phyloP scores from a whole-genome alignment of 805 yeast species.

The Naumovozyma baii region DNA sequence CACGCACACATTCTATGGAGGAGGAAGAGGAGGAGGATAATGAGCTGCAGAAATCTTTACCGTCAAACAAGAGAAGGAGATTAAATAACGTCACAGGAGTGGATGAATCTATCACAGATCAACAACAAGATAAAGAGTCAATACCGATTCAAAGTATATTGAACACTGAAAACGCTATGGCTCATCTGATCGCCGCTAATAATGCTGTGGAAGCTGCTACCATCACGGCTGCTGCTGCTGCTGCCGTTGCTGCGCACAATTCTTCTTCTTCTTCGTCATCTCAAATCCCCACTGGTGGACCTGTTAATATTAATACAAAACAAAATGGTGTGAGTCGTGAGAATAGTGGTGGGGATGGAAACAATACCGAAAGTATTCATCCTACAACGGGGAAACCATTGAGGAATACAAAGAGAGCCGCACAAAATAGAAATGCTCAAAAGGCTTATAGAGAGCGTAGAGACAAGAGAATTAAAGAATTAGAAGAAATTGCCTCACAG shows the following conservation, averaged over 20 bases:
- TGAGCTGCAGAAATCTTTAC: too few species aligned
- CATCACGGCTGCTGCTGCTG: neutral
- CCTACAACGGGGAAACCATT: slow-evolving; percentile 16
- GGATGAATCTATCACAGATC: neutral
- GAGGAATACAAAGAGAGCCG: slow-evolving; percentile 67
- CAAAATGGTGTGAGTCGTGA: neutral
- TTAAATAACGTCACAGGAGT: neutral
- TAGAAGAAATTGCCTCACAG: slow-evolving; percentile 40
- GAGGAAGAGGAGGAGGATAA: too few species aligned
- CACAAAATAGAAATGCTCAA: slow-evolving; percentile 87
- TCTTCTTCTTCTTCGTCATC: too few species aligned
- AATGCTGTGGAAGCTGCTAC: neutral
- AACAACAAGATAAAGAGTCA: neutral
- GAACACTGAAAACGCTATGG: neutral
- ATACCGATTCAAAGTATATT: neutral
- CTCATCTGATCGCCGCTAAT: neutral
- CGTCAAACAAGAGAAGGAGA: too few species aligned
- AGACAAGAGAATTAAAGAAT: slow-evolving; percentile 69
- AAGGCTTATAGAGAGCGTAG: slow-evolving; percentile 81
- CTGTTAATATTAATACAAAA: too few species aligned
- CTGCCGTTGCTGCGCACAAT: too few species aligned
- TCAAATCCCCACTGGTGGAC: too few species aligned
- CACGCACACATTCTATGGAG: too few species aligned
- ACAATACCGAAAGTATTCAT: neutral
- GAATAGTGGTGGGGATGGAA: neutral